Conservation (phyloP, 805 yeast genomes). For the Nakazawaea wyomingensis region DNA sequence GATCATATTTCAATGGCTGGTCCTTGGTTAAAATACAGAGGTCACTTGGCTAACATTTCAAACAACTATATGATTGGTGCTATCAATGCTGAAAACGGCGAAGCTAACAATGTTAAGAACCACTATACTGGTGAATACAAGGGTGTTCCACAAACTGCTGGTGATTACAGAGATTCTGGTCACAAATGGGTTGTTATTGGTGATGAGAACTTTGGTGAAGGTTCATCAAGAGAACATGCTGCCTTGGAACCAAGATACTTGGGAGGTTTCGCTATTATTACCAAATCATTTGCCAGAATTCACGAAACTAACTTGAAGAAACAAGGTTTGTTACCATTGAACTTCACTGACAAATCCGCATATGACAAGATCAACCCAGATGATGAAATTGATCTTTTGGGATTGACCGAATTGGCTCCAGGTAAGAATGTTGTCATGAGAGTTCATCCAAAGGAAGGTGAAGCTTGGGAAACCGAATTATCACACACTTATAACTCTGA, state of each 20-base stretch:
- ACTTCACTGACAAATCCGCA: constrained; percentile 83
- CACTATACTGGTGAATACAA: constrained; percentile 85
- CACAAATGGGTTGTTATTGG: constrained; percentile 96
- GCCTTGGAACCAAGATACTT: constrained; percentile 99
- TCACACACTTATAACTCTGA: constrained; percentile 95
- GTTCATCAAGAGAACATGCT: constrained; percentile 99
- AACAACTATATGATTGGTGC: constrained; percentile 99
- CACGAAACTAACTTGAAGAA: constrained; percentile 99
- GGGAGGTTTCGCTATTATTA: constrained; percentile 96
- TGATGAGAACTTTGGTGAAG: constrained; percentile 99
- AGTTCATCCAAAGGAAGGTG: constrained; percentile 67
- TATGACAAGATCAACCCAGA: constrained; percentile 91
- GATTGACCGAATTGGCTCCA: constrained; percentile 83
- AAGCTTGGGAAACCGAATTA: constrained; percentile 83
- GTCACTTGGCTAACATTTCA: constrained; percentile 97
- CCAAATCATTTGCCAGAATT: constrained; percentile 97
- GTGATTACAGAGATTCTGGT: constrained; percentile 90
- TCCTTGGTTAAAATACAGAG: constrained; percentile 99
- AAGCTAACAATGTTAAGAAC: constrained; percentile 89
- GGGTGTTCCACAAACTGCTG: constrained; percentile 97
- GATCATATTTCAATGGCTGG: constrained; percentile 99
- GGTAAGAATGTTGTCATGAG: constrained; percentile 84
- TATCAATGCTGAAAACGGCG: constrained; percentile 90
- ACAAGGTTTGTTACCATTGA: constrained; percentile 97
- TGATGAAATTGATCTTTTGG: constrained; percentile 84